phyloP scores from a whole-genome alignment of 2,329 filamentous ascomycete species.

The Xylariaceae sp. region DNA sequence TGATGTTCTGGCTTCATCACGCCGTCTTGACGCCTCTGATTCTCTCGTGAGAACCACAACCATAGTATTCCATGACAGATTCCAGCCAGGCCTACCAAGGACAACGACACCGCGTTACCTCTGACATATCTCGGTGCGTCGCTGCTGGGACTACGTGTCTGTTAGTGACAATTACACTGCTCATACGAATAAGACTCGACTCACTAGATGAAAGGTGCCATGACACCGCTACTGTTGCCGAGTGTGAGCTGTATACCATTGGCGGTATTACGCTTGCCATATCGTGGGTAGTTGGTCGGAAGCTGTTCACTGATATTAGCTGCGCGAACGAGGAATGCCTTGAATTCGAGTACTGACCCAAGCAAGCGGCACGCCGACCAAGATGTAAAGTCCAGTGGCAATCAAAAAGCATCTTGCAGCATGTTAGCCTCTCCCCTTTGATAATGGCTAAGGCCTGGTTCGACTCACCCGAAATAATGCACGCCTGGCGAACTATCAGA shows the following conservation, averaged over 20 bases:
- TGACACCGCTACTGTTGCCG: conserved; percentile 66
- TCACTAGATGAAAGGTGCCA: conserved; percentile 62
- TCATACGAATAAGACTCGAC: conserved; percentile 10
- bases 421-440: not conserved
- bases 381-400: conserved; percentile 63
- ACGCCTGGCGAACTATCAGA: conserved; percentile 54
- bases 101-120: conserved; percentile 57
- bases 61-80: conserved; percentile 51
- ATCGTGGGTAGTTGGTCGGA: conserved; percentile 65
- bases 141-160: conserved; percentile 33
- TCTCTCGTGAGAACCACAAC: conserved; percentile 46
- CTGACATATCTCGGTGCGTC: conserved; percentile 55
- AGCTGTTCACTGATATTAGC: conserved; percentile 32
- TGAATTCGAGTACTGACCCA: conserved; percentile 37
- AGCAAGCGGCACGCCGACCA: conserved; percentile 51
- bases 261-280: conserved; percentile 69
- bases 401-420: conserved; percentile 60
- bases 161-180: conserved; percentile 12
- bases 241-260: conserved; percentile 66
- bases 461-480: conserved; percentile 57
- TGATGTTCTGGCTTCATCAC: conserved; percentile 37
- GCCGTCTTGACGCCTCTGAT: conserved; percentile 40
- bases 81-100: conserved; percentile 51
- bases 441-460: too few relatives aligned
- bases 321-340: not conserved